Conservation (phyloP, 163 green algal genomes). For the Prototheca cutis region DNA sequence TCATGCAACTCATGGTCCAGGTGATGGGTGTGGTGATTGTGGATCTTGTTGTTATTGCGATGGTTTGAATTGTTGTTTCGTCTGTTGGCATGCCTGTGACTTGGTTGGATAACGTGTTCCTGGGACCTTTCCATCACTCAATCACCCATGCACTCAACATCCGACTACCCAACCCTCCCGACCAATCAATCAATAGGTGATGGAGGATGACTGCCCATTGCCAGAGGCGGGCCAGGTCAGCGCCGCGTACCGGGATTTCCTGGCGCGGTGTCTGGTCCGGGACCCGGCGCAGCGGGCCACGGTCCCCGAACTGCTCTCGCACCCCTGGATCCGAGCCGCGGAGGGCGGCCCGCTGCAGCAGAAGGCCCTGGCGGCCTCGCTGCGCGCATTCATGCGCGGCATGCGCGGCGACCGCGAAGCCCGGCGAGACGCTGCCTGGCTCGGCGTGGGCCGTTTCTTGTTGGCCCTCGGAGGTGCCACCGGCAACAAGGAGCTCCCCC, state of each 20-base stretch:
- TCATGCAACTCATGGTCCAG: conserved; percentile 87
- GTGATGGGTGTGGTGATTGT: too few species aligned
- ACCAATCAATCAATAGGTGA: conserved; percentile 57
- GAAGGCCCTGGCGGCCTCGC: not conserved
- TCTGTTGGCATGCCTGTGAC: too few species aligned
- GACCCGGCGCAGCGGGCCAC: conserved; percentile 60
- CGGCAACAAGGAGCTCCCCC: not conserved
- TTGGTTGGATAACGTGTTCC: too few species aligned
- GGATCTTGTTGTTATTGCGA: too few species aligned
- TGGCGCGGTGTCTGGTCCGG: conserved; percentile 59
- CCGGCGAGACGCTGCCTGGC: not conserved
- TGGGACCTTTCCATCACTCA: too few species aligned
- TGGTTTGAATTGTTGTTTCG: too few species aligned
- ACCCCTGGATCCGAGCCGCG: conserved; percentile 57
- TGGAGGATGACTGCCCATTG: conserved; percentile 60
- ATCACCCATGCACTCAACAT: not conserved
- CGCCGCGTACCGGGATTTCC: conserved; percentile 68
- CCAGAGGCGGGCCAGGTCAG: conserved; percentile 33
- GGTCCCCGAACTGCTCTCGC: conserved; percentile 57
- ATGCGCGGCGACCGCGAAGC: not conserved
- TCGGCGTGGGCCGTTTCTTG: not conserved
- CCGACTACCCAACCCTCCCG: not conserved
- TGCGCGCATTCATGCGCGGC: not conserved
- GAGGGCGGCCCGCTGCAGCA: not conserved
- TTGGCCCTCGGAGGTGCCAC: not conserved